Evolutionary conservation across 805 yeast genomes (phyloP).

Genomic region (Yamadazyma akitaensis): DNA sequence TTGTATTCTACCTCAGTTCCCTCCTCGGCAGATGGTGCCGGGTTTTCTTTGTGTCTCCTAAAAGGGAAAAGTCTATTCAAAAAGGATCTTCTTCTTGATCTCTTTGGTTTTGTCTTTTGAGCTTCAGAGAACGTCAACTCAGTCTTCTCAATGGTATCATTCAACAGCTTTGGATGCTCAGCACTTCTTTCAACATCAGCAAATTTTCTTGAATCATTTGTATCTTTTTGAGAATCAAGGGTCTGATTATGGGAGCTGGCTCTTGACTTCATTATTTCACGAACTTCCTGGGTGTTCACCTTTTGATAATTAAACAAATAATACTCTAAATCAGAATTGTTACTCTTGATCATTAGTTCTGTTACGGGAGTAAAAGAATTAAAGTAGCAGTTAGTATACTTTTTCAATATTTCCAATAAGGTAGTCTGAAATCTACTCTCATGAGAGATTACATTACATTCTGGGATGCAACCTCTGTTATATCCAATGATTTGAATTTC

Average conservation of each 20-base stretch:
- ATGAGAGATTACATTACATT: conserved; percentile 21
- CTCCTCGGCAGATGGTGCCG: background rate
- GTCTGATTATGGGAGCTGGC: conserved; percentile 6
- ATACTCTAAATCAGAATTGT: conserved; percentile 13
- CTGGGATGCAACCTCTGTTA: conserved; percentile 9
- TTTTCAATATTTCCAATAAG: conserved; percentile 21
- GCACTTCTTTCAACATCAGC: background rate
- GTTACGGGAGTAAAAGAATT: conserved; percentile 22
- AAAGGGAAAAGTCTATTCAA: conserved; percentile 10
- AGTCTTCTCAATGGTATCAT: background rate
- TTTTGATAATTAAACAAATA: conserved; percentile 10
- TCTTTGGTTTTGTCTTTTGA: background rate
- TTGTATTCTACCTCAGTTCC: conserved; percentile 8
- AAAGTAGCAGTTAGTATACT: conserved; percentile 20
- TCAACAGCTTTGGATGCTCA: background rate
- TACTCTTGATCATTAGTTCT: conserved; percentile 19
- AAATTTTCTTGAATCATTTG: background rate
- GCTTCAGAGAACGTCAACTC: background rate
- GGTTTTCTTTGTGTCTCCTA: conserved; percentile 6
- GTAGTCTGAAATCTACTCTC: conserved; percentile 19
- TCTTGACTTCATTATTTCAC: conserved; percentile 14
- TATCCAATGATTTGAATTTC: conserved; percentile 18
- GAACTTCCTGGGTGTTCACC: conserved; percentile 9
- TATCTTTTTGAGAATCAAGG: background rate
- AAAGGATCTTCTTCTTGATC: conserved; percentile 10